These are phyloP conservation scores for Clarireedia homoeocarpa DNA, from an alignment of 2,329 filamentous ascomycete genomes.

Conservation along the genomic window DNA sequence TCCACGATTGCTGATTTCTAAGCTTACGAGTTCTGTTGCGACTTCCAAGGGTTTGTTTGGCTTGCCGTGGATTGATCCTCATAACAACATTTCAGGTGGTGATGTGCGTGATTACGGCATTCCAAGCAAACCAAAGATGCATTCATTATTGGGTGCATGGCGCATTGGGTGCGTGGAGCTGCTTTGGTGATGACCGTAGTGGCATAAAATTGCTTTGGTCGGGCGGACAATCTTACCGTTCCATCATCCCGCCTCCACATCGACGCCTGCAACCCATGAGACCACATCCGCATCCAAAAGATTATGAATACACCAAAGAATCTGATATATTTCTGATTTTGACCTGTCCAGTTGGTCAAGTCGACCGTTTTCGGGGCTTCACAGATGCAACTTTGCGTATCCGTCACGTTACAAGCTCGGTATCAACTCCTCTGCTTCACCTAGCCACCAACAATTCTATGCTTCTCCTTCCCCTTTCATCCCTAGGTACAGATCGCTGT, in stretches of 20 bases:
- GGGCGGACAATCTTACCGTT: too few relatives aligned
- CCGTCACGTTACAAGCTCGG: neutral
- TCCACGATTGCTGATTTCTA: neutral
- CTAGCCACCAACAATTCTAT: neutral
- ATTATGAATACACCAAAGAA: too few relatives aligned
- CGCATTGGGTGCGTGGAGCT: too few relatives aligned
- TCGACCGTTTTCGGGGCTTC: neutral
- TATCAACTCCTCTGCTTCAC: conserved; percentile 3
- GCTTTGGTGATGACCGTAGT: too few relatives aligned
- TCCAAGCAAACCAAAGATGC: neutral
- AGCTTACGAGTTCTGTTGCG: neutral
- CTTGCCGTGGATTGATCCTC: neutral
- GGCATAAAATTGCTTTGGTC: too few relatives aligned
- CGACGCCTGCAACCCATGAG: too few relatives aligned
- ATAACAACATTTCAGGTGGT: neutral
- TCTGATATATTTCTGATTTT: too few relatives aligned
- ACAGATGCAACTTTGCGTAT: conserved; percentile 7
- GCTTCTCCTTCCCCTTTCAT: conserved; percentile 4
- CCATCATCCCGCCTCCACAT: too few relatives aligned
- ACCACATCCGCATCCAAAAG: too few relatives aligned
- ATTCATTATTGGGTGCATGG: neutral
- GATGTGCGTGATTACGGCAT: neutral
- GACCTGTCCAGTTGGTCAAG: too few relatives aligned
- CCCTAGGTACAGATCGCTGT: neutral
- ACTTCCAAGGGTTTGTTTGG: neutral